Percentiles rank a stretch among this genome's conserved stretches.
phyloP scores from a whole-genome alignment of 164 flowering plant genomes.

The Paratinospora sagittata region DNA sequence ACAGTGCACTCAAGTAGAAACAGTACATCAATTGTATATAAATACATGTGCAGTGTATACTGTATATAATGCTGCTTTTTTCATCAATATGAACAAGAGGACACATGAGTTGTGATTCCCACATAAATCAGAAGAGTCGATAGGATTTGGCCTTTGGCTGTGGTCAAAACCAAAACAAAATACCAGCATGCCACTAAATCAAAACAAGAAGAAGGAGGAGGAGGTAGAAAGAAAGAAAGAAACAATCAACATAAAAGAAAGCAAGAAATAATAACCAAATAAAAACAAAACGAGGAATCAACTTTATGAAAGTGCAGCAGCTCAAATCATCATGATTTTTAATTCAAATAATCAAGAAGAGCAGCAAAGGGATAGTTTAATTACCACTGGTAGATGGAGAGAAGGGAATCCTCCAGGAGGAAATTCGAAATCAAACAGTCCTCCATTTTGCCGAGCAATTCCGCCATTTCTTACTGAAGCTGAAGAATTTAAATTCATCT shows the following conservation, averaged over 20 bases:
- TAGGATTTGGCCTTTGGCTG: neutral
- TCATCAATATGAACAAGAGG: neutral
- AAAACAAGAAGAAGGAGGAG: no score
- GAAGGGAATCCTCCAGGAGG: conserved; percentile 37
- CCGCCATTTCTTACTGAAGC: conserved; percentile 21
- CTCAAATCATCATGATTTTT: neutral
- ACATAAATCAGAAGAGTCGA: neutral
- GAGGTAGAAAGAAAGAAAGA: neutral
- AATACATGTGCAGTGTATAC: neutral
- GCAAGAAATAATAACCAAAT: neutral
- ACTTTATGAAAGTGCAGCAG: no score
- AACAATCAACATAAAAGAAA: neutral
- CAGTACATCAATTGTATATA: neutral
- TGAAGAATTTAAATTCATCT: conserved; percentile 34
- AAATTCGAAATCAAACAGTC: conserved; percentile 23
- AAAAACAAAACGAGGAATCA: no score
- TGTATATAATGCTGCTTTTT: neutral
- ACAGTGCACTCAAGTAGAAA: neutral
- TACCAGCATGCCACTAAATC: neutral
- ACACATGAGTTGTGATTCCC: neutral
- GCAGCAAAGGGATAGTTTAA: conserved; percentile 16
- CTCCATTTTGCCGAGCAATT: conserved; percentile 14
- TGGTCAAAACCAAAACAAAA: neutral
- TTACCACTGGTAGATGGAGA: conserved; percentile 37
- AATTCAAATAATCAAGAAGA: neutral